phyloP scores from a whole-genome alignment of 805 yeast genomes.

The Jamesozyma jinghongensis region DNA sequence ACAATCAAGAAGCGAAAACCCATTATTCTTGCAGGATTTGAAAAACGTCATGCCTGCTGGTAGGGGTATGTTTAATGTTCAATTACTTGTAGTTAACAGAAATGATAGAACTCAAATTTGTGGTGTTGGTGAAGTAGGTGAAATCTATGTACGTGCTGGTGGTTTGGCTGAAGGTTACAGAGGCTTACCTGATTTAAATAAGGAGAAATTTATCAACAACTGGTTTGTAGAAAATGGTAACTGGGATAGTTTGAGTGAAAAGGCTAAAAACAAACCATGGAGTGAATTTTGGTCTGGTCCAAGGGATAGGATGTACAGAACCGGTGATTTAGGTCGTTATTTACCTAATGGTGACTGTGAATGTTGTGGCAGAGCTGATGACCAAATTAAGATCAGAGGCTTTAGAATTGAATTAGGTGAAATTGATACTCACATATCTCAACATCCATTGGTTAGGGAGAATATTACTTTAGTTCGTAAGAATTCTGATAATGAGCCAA shows the following conservation, averaged over 20 bases:
- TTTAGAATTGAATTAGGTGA: slow-evolving; percentile 98
- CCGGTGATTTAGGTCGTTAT: slow-evolving; percentile 96
- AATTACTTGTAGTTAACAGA: slow-evolving; percentile 85
- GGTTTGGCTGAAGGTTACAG: slow-evolving; percentile 96
- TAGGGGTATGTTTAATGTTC: slow-evolving; percentile 93
- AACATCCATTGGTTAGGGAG: slow-evolving; percentile 86
- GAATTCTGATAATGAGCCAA: slow-evolving; percentile 87
- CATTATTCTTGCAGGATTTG: slow-evolving; percentile 66
- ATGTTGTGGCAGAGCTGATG: slow-evolving; percentile 98
- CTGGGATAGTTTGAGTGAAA: slow-evolving; percentile 50
- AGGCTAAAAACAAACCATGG: slow-evolving; percentile 48
- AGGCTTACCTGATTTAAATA: slow-evolving; percentile 80
- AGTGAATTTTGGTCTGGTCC: slow-evolving; percentile 83
- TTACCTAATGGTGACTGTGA: slow-evolving; percentile 96
- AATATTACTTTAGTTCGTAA: slow-evolving; percentile 86
- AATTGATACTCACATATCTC: slow-evolving; percentile 93
- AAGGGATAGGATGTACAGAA: slow-evolving; percentile 89
- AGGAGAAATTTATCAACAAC: slow-evolving; percentile 76
- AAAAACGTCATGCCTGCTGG: slow-evolving; percentile 99
- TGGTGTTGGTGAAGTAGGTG: slow-evolving; percentile 99
- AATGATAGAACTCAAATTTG: slow-evolving; percentile 82
- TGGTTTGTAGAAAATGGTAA: slow-evolving; percentile 73
- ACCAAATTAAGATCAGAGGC: slow-evolving; percentile 96
- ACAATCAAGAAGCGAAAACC: slow-evolving; percentile 57
- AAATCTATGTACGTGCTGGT: slow-evolving; percentile 95